Conservation (phyloP, 495 filamentous ascomycete genomes). For the Tuber borchii region DNA sequence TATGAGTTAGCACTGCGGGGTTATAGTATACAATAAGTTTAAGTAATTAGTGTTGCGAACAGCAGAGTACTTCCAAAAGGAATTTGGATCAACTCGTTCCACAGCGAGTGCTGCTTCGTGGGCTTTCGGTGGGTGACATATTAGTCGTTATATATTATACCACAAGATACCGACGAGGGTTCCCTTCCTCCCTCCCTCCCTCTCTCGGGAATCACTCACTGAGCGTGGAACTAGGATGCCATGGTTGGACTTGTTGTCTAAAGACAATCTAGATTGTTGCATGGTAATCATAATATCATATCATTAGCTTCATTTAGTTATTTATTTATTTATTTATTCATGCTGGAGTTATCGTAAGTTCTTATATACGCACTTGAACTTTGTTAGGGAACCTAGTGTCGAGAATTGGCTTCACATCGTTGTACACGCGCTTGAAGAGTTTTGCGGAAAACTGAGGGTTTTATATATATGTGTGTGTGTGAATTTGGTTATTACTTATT, state of each 20-base stretch:
- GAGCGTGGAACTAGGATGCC: conserved; percentile 86
- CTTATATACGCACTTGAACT: conserved; percentile 26
- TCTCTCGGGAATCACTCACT: conserved; percentile 10
- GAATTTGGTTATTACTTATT: not conserved
- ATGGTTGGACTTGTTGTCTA: conserved; percentile 88
- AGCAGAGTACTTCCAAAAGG: conserved; percentile 71
- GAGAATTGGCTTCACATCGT: conserved; percentile 22
- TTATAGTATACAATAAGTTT: not conserved
- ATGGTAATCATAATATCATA: not conserved
- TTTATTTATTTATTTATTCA: conserved; percentile 48
- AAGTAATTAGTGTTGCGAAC: conserved; percentile 10
- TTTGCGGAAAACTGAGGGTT: conserved; percentile 41
- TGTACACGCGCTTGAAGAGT: conserved; percentile 41
- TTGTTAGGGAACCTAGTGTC: conserved; percentile 25
- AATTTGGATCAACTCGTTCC: conserved; percentile 56
- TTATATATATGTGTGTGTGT: too few species aligned
- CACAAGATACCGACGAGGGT: not conserved
- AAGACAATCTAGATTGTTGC: conserved; percentile 51
- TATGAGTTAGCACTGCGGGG: not conserved
- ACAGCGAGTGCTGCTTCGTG: conserved; percentile 86
- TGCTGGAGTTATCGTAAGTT: conserved; percentile 53
- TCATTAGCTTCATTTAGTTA: conserved; percentile 23
- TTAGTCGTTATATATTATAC: not conserved
- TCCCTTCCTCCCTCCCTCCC: not conserved
- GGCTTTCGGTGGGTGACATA: conserved; percentile 34